These are phyloP conservation scores for Apiotrichum akiyoshidainum DNA, from an alignment of 1,284 basidiomycete genomes.

Conservation along the genomic window DNA sequence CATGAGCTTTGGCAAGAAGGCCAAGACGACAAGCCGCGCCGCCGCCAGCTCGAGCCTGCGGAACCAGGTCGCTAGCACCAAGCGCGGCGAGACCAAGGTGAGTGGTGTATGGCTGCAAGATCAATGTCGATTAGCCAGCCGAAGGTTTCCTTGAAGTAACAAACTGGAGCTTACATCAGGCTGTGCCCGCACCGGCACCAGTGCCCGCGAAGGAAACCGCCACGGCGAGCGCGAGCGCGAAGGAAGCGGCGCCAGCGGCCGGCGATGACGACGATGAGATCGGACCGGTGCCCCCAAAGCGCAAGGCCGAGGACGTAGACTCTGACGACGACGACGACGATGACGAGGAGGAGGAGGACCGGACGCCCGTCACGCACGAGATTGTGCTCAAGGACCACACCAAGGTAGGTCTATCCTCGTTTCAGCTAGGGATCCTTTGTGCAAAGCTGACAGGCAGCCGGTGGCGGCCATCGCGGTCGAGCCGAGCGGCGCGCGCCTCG, in stretches of 20 bases:
- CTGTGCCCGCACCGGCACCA: conserved; percentile 2
- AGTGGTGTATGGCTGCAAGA: background rate
- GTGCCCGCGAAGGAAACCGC: conserved; percentile 10
- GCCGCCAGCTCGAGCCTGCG: conserved; percentile 23
- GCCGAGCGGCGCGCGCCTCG: conserved; percentile 83
- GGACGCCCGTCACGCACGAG: conserved; percentile 63
- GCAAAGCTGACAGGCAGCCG: conserved; percentile 55
- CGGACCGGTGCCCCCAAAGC: conserved; percentile 40
- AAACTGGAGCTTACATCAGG: background rate
- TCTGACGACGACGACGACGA: conserved; percentile 24
- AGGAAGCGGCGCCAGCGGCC: background rate
- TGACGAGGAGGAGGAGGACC: conserved; percentile 43
- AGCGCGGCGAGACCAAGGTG: conserved; percentile 27
- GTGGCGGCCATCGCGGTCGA: conserved; percentile 88
- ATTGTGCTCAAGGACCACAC: conserved; percentile 86
- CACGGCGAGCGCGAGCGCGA: conserved; percentile 7
- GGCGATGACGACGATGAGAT: conserved; percentile 35
- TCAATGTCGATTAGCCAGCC: background rate
- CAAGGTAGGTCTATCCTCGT: conserved; percentile 56
- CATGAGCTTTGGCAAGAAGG: conserved; percentile 53
- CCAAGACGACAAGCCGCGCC: conserved; percentile 26
- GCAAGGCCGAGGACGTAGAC: conserved; percentile 29
- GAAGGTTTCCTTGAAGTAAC: no score
- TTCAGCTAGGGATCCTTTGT: no score
- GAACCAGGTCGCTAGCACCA: conserved; percentile 47